Conservation (phyloP, 306 rosid species). For the Rubus parviflorus region DNA sequence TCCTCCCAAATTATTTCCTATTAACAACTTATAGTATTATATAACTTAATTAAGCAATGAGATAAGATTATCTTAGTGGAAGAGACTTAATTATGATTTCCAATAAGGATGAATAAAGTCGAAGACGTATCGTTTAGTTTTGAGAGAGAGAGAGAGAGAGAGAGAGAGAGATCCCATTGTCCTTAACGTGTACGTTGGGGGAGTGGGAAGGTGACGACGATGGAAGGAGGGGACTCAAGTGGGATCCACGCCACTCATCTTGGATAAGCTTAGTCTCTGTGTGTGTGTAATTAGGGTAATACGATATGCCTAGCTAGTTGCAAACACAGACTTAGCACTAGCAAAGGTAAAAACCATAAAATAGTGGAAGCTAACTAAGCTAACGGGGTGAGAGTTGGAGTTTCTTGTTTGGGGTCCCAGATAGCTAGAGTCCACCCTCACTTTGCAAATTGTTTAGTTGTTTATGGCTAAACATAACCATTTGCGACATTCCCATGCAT, state of each 20-base stretch:
- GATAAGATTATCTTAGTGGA: constrained; percentile 51
- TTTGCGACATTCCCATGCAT: not conserved
- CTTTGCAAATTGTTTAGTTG: not conserved
- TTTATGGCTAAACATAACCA: not conserved
- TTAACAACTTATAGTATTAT: constrained; percentile 14
- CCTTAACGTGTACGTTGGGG: constrained; percentile 70
- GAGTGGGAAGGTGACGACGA: constrained; percentile 50
- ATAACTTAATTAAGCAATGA: constrained; percentile 12
- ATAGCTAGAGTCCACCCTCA: not conserved
- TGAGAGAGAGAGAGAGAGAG: not conserved
- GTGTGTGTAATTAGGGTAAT: not conserved
- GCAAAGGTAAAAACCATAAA: constrained; percentile 16
- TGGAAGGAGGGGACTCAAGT: not conserved
- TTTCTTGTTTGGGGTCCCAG: constrained; percentile 17
- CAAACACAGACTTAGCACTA: constrained; percentile 25
- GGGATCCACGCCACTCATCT: constrained; percentile 22
- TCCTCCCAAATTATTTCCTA: constrained; percentile 15
- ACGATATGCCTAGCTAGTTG: not conserved
- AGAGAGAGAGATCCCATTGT: constrained; percentile 36
- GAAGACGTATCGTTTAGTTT: constrained; percentile 13
- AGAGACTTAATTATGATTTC: constrained; percentile 6
- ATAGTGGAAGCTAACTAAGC: constrained; percentile 3
- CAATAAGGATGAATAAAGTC: constrained; percentile 7
- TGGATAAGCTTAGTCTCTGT: not conserved
- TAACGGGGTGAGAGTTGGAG: no score